These are phyloP conservation scores for Orbilia brochopaga DNA, from an alignment of 2,329 filamentous ascomycete genomes.

Conservation along the genomic window DNA sequence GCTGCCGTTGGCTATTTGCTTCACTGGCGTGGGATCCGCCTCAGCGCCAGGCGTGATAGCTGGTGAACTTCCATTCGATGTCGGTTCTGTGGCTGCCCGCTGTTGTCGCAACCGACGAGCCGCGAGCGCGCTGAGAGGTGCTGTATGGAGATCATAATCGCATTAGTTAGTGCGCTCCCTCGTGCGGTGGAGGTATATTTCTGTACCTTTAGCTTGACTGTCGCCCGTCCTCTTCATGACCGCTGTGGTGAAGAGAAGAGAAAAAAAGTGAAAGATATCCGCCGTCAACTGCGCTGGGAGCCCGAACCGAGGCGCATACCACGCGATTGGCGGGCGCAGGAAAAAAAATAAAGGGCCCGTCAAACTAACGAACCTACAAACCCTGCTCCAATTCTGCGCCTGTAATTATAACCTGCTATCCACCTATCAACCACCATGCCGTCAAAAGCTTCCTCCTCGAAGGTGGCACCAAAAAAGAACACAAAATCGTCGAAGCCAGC, in stretches of 20 bases:
- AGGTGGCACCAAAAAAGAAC: constrained; percentile 2
- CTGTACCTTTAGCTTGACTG: constrained; percentile 52
- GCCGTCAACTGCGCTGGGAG: constrained; percentile 6
- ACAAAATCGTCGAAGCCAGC: constrained; percentile 23
- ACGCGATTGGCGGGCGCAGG: constrained; percentile 21
- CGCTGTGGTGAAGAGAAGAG: neutral
- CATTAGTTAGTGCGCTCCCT: neutral
- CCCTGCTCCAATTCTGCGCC: constrained; percentile 7
- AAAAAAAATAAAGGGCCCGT: constrained; percentile 32
- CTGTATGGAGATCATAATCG: constrained; percentile 16
- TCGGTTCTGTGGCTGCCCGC: constrained; percentile 30
- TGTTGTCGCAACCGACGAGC: constrained; percentile 52
- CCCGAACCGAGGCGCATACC: constrained; percentile 34
- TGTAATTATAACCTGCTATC: neutral
- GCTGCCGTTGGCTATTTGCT: constrained; percentile 10
- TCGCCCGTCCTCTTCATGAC: constrained; percentile 54
- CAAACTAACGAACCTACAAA: neutral
- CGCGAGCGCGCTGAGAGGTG: constrained; percentile 54
- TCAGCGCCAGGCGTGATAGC: constrained; percentile 9
- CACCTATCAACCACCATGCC: constrained; percentile 34
- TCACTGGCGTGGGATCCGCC: neutral
- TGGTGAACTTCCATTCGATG: constrained; percentile 29
- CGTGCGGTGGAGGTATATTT: neutral
- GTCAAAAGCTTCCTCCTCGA: constrained; percentile 36
- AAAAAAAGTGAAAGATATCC: neutral